Conservation (phyloP, 306 rosid species). For the Corylus avellana region DNA sequence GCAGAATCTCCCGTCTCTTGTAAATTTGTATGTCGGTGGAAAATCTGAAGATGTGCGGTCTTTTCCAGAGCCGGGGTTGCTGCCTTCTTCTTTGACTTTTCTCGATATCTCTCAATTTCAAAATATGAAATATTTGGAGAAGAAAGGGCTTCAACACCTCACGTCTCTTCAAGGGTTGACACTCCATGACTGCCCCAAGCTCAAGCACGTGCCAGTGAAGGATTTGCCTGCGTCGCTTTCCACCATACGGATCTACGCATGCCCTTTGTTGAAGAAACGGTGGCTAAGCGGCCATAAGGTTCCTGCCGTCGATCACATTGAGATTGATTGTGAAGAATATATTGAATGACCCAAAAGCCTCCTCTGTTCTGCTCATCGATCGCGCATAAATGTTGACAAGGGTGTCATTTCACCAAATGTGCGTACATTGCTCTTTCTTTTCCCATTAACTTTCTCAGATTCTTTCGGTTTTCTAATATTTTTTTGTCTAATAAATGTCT, state of each 20-base stretch:
- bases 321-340: fast-evolving
- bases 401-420: too few relatives aligned
- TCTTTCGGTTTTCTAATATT: too few relatives aligned
- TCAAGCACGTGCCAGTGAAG: slow-evolving; percentile 24
- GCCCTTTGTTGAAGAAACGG: neutral
- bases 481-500: too few relatives aligned
- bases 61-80: neutral
- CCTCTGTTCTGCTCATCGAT: too few relatives aligned
- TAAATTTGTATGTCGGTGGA: fast-evolving
- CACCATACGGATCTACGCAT: fast-evolving
- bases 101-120: fast-evolving
- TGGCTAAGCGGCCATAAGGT: neutral
- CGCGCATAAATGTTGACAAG: too few relatives aligned
- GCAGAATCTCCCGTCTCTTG: neutral
- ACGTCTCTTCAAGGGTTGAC: neutral
- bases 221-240: slow-evolving; percentile 1
- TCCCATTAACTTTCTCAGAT: too few relatives aligned
- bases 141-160: neutral
- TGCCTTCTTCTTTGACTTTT: neutral
- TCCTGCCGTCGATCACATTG: neutral
- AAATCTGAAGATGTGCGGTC: neutral
- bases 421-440: too few relatives aligned
- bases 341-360: neutral
- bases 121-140: neutral
- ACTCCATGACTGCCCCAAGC: fast-evolving